Conservation (phyloP, 2,329 filamentous ascomycete genomes). For the Colletotrichum sp. region DNA sequence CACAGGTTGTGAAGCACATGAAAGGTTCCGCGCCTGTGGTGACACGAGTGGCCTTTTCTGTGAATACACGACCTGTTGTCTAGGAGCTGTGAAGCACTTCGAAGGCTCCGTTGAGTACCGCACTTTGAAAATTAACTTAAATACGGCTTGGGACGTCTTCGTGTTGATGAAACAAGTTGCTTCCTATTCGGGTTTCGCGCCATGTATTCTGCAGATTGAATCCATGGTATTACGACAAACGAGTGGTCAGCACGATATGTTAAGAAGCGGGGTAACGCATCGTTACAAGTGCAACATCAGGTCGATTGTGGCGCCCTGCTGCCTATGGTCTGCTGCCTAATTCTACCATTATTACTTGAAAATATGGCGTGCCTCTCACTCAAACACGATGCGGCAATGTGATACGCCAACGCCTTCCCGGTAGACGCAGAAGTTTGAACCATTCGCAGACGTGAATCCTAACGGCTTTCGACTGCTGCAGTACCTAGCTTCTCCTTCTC, state of each 20-base stretch:
- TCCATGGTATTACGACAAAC: not conserved
- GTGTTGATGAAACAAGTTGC: not conserved
- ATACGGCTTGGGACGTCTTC: not conserved
- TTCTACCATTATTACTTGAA: not conserved
- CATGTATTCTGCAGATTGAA: not conserved
- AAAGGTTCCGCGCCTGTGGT: not conserved
- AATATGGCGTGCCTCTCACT: not conserved
- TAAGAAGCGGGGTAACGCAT: not conserved
- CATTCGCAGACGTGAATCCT: not conserved
- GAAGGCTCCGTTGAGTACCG: not conserved
- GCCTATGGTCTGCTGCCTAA: not conserved
- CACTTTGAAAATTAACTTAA: not conserved
- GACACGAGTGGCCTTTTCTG: not conserved
- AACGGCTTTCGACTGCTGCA: not conserved
- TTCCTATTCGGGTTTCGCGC: not conserved
- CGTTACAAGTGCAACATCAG: not conserved
- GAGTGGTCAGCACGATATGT: not conserved
- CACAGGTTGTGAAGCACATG: not conserved
- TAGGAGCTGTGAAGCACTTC: not conserved
- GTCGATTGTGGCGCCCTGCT: not conserved
- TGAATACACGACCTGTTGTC: not conserved
- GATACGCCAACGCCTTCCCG: not conserved
- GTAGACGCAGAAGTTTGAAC: not conserved
- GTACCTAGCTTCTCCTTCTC: not conserved
- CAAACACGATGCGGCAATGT: not conserved